phyloP scores from a whole-genome alignment of 257 asterid genomes.

The Lycium ferocissimum region DNA sequence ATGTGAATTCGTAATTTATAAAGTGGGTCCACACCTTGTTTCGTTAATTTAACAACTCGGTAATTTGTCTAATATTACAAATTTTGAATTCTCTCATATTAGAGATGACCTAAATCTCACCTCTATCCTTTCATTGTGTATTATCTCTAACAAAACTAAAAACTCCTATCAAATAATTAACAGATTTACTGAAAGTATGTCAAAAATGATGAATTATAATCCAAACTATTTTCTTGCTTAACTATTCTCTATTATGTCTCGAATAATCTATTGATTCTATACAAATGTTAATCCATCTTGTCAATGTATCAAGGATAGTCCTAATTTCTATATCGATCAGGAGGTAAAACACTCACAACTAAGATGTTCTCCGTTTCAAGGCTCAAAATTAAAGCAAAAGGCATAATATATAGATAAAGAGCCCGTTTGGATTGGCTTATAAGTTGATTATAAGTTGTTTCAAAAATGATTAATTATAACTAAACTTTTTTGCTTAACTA shows the following conservation, averaged over 20 bases:
- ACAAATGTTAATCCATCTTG: no score
- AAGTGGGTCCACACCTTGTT: not conserved
- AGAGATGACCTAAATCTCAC: not conserved
- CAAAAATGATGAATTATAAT: not conserved
- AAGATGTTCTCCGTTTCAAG: not conserved
- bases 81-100: not conserved
- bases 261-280: no score
- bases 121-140: not conserved
- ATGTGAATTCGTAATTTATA: not conserved
- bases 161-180: not conserved
- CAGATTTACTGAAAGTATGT: not conserved
- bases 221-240: not conserved
- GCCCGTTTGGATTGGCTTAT: no score
- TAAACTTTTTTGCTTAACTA: no score
- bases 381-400: no score
- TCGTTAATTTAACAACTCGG: not conserved
- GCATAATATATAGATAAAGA: no score
- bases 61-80: not conserved
- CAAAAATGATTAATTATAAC: no score
- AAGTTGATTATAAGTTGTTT: no score
- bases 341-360: not conserved
- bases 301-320: no score
- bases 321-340: no score
- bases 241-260: no score
- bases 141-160: not conserved